These are phyloP conservation scores for Stemphylium vesicarium DNA, from an alignment of 2,329 filamentous ascomycete genomes.

Conservation along the genomic window DNA sequence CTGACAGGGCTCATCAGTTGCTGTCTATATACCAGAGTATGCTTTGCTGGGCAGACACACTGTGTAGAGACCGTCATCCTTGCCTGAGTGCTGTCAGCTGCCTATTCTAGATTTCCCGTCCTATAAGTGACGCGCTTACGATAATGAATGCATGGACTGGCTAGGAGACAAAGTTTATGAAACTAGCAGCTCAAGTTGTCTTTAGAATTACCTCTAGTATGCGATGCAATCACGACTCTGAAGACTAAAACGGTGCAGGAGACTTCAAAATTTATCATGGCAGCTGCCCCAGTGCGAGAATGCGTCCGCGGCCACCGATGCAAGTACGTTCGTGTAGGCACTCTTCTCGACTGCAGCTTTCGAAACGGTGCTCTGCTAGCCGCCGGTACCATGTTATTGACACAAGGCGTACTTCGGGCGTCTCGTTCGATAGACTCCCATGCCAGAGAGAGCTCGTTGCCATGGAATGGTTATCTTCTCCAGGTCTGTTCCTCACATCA, in stretches of 20 bases:
- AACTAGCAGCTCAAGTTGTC: background rate
- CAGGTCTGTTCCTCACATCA: background rate
- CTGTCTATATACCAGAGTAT: constrained; percentile 1
- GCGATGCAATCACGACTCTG: background rate
- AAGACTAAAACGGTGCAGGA: background rate
- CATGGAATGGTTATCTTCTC: background rate
- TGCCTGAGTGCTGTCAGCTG: background rate
- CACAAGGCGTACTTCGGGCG: background rate
- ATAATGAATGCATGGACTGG: background rate
- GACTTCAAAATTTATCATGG: background rate
- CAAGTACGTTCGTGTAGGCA: background rate
- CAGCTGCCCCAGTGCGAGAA: background rate
- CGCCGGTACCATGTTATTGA: background rate
- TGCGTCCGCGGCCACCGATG: background rate
- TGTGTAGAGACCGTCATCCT: background rate
- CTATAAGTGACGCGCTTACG: background rate
- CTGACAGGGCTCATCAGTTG: background rate
- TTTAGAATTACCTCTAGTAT: background rate
- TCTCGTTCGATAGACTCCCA: background rate
- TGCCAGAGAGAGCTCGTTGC: background rate
- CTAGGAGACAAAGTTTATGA: background rate
- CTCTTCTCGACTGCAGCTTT: background rate
- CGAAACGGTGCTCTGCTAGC: background rate
- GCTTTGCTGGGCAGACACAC: background rate
- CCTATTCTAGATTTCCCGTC: background rate